Conservation (phyloP, 2,329 filamentous ascomycete species). For the Cadophora gregata region DNA sequence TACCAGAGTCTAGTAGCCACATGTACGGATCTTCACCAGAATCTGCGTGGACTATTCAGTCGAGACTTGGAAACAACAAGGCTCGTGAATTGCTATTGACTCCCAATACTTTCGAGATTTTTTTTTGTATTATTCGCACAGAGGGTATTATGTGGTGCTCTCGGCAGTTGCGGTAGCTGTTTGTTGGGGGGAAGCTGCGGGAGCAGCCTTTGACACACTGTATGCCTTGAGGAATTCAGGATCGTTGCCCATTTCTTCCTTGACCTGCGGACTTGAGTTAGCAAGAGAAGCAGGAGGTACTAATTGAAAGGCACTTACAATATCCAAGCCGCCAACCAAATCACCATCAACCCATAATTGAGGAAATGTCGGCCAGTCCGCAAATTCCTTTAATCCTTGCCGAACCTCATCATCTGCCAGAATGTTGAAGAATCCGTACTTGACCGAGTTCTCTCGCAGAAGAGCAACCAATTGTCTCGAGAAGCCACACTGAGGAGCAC, state of each 20-base stretch:
- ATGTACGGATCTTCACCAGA: not conserved
- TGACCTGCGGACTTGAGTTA: conserved; percentile 64
- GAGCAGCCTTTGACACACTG: conserved; percentile 51
- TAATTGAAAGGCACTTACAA: conserved; percentile 65
- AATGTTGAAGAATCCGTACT: conserved; percentile 99
- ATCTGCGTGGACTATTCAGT: not conserved
- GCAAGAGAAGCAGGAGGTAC: not conserved
- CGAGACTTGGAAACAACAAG: not conserved
- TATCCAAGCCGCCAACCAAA: conserved; percentile 91
- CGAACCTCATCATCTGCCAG: conserved; percentile 96
- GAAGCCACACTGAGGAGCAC: conserved; percentile 88
- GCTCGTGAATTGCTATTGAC: not conserved
- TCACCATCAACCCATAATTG: conserved; percentile 93
- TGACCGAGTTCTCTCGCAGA: conserved; percentile 85
- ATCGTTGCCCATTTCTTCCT: conserved; percentile 88
- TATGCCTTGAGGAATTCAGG: conserved; percentile 82
- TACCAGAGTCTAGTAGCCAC: not conserved
- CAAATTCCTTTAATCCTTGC: conserved; percentile 94
- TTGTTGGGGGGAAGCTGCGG: conserved; percentile 10
- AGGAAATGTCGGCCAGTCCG: conserved; percentile 98
- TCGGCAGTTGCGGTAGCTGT: conserved; percentile 20
- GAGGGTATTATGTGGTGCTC: conserved; percentile 25
- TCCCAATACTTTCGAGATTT: not conserved
- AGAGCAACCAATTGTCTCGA: conserved; percentile 86
- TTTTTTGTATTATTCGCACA: not conserved